Evolutionary conservation across 192 early-diverging fungal species (phyloP), one percentile per base, ranked within the genome.

Genomic region (Phycomyces nitens): DNA sequence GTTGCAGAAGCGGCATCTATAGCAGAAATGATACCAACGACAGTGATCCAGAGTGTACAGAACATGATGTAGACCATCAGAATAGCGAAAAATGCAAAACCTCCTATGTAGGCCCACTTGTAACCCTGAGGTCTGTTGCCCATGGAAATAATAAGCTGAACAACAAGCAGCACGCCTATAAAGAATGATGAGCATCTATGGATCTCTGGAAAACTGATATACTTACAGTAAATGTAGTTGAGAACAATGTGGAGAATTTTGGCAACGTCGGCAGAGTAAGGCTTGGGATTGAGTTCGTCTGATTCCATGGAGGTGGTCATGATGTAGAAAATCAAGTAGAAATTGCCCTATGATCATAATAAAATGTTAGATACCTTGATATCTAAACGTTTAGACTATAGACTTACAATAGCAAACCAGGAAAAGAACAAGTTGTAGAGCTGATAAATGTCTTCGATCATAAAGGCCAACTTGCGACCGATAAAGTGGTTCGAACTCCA

Each of bases 101-200:
- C 82, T 11, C 75, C 58, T 24, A 83, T 82, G 64, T 94, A 95
- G n/a, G 95, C 81, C 50, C 77, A 76, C 71, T 85, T 90, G n/a
- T 43, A 75, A 29, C 93, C 95, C 71, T 96, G 92, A 9, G 96
- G 96, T 20, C 94, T 84, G 67, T 98, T 98, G 39, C 96, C 96
- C 70, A 98, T 80, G 47, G 94, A 89, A 21, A 89, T 84, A 22
- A 98, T 83, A 78, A 98, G 92, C 59, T 87, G 86, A 53, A 93
- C 79, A n/a, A 92, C 75, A 58, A 84, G 81, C 69, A 93, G 85
- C 0, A 97, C 78, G 22, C 66, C 49, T 47, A 47, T 2, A 47
- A 7, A 34, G n/a, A n/a, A n/a, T n/a, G n/a, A n/a, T n/a, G n/a
- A n/a, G n/a, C n/a, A n/a, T n/a, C n/a, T n/a, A n/a, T n/a, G 41